Base-by-base conservation (phyloP, 169 alveolate genomes). In the Cryptosporidium parvum region DNA sequence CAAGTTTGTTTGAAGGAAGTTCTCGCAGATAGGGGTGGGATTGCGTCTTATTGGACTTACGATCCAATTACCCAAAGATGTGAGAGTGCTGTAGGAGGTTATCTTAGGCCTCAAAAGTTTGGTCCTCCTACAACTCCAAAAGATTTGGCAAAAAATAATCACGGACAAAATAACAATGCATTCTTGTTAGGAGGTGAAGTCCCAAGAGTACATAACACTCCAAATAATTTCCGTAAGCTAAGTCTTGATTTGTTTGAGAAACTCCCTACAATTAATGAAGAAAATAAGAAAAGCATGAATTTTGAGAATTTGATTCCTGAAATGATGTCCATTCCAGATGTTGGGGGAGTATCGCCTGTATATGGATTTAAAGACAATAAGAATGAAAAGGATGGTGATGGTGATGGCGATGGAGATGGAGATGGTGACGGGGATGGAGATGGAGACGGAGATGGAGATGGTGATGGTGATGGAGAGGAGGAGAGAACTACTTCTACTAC, bases 1-100 rank as follows among this genome's bases (percentile, higher is more conserved):
- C 89, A 80, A 51, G 48, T 80, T 44, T 80, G 89, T 23, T 29
- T 80, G 35, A 59, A 80, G 37, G 80, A 80, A 31, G 89, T 80
- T 44, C 53, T 80, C 6, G 65, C 75, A 21, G 89, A 80, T 42
- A 59, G 75, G 42, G 89, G 89, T 42, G 89, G 89, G 14, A 80
- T 80, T 39, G 89, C 89, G 1, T 45, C 89, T 14, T 65, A 80
- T 80, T 80, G 89, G 89, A 80, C 75, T 7, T 80, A 80, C 9
- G 89, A 80, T 39, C 65, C 89, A 42, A 59, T 80, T 39, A 80
- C 89, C 14, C 89, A 80, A 62, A 80, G 89, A 65, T 80, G 89
- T 65, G 89, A 80, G n/a, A 80, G 89, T 80, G 75, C 26, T 3
- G 44, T 62, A 44, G 89, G 89, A 0, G 89, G 89, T n/a, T 80